These are phyloP conservation scores for Calocera cornea DNA, from an alignment of 768 basidiomycete species.

Conservation along the genomic window DNA sequence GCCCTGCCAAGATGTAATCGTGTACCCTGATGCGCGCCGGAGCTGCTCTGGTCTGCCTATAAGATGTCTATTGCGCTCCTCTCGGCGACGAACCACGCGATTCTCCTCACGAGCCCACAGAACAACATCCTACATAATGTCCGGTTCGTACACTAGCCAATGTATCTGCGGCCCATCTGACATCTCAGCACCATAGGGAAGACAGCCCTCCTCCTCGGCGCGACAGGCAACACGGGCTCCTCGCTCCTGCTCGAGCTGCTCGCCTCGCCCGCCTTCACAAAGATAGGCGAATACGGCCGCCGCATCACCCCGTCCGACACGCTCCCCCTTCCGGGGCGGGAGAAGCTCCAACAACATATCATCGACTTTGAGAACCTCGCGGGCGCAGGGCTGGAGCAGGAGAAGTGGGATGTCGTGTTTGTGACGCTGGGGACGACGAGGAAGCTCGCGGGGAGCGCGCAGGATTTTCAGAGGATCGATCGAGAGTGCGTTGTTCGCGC, in stretches of 20 bases:
- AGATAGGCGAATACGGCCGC: constrained; percentile 59
- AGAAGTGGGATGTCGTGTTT: constrained; percentile 62
- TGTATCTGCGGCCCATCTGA: too few relatives aligned
- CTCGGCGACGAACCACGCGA: too few relatives aligned
- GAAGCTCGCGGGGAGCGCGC: constrained; percentile 45
- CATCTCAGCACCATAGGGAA: constrained; percentile 8
- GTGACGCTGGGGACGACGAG: constrained; percentile 59
- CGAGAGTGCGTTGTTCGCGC: constrained; percentile 38
- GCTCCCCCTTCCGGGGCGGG: constrained; percentile 28
- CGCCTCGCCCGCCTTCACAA: constrained; percentile 38
- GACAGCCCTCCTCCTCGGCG: constrained; percentile 60
- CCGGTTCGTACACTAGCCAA: background rate
- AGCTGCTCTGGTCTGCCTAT: too few relatives aligned
- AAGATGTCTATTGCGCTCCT: too few relatives aligned
- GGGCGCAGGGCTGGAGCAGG: constrained; percentile 36
- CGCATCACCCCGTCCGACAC: constrained; percentile 36
- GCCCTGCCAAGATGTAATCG: too few relatives aligned
- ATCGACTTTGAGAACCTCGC: constrained; percentile 58
- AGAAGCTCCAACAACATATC: constrained; percentile 53
- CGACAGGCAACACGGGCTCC: constrained; percentile 57
- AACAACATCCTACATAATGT: background rate
- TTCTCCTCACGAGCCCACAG: too few relatives aligned
- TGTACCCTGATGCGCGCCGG: too few relatives aligned
- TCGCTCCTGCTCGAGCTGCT: constrained; percentile 50
- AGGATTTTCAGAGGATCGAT: constrained; percentile 63